Conservation (phyloP, 73 alveolate species). For the Breviolum minutum region DNA sequence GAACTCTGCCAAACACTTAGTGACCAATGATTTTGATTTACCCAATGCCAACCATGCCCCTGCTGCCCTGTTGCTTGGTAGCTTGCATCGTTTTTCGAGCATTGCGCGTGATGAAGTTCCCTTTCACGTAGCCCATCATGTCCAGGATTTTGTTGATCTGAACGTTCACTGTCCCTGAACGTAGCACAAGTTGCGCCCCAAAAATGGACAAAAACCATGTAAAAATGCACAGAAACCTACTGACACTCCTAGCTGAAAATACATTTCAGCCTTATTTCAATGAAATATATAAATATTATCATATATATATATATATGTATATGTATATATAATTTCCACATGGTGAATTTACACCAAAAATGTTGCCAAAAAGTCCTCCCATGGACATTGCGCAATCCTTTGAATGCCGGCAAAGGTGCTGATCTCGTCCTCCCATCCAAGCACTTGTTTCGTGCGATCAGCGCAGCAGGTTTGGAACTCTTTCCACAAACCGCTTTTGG, state of each 20-base stretch:
- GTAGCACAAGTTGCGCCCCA: not conserved
- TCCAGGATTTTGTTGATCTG: constrained; percentile 62
- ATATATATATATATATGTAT: too few species aligned
- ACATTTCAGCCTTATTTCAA: not conserved
- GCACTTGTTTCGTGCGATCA: constrained; percentile 11
- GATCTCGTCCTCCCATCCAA: constrained; percentile 52
- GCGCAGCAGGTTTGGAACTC: constrained; percentile 57
- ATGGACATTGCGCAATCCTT: too few species aligned
- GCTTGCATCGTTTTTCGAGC: too few species aligned
- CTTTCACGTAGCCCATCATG: not conserved
- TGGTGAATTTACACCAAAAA: not conserved
- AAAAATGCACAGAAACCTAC: too few species aligned
- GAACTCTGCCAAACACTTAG: too few species aligned
- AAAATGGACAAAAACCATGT: too few species aligned
- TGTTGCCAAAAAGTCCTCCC: too few species aligned
- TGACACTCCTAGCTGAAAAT: too few species aligned
- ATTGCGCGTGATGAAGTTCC: too few species aligned
- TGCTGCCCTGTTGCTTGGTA: not conserved
- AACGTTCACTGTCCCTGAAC: not conserved
- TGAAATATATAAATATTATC: not conserved
- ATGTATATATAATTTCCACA: not conserved
- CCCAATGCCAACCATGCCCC: not conserved
- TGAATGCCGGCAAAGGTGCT: not conserved
- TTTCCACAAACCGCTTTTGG: constrained; percentile 44
- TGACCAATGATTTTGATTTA: not conserved